Evolutionary conservation across 768 basidiomycete species (phyloP).

Genomic region (Lentinus tigrinus): DNA sequence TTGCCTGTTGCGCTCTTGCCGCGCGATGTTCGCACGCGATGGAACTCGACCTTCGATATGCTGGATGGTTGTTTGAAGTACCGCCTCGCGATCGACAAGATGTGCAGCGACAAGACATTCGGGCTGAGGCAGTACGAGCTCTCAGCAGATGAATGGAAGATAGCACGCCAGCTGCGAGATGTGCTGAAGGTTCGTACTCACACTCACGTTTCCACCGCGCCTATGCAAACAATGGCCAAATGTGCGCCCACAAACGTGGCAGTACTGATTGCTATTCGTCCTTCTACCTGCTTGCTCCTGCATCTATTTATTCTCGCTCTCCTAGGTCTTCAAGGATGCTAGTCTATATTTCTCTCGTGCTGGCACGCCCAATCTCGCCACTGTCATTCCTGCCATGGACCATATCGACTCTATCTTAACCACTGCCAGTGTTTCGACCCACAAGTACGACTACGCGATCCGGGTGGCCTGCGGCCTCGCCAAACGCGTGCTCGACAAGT

Average conservation of each 20-base stretch:
- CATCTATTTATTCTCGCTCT: background rate
- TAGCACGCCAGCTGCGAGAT: slow-evolving; percentile 5
- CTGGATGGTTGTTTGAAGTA: slow-evolving; percentile 30
- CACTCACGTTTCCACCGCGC: background rate
- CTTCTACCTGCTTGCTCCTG: too few species aligned
- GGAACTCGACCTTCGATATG: slow-evolving; percentile 41
- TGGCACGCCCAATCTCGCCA: slow-evolving; percentile 25
- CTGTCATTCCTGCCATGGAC: slow-evolving; percentile 30
- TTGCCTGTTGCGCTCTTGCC: slow-evolving; percentile 30
- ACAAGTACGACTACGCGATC: background rate
- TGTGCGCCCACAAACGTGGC: background rate
- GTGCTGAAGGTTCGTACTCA: background rate
- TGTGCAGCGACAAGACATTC: slow-evolving; percentile 17
- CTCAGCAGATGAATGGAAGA: slow-evolving; percentile 30
- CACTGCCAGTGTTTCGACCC: background rate
- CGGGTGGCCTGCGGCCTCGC: background rate
- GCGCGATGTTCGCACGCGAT: slow-evolving; percentile 35
- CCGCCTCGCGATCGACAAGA: slow-evolving; percentile 22
- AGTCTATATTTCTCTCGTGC: slow-evolving; percentile 25
- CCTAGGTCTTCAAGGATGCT: slow-evolving; percentile 22
- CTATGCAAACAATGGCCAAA: background rate
- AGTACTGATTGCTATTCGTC: too few species aligned
- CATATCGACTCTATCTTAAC: slow-evolving; percentile 26
- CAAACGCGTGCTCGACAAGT: background rate
- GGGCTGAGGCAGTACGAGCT: slow-evolving; percentile 26